Evolutionary conservation across 352 stramenopile species (phyloP).

Genomic region (Globisporangium middletonii): DNA sequence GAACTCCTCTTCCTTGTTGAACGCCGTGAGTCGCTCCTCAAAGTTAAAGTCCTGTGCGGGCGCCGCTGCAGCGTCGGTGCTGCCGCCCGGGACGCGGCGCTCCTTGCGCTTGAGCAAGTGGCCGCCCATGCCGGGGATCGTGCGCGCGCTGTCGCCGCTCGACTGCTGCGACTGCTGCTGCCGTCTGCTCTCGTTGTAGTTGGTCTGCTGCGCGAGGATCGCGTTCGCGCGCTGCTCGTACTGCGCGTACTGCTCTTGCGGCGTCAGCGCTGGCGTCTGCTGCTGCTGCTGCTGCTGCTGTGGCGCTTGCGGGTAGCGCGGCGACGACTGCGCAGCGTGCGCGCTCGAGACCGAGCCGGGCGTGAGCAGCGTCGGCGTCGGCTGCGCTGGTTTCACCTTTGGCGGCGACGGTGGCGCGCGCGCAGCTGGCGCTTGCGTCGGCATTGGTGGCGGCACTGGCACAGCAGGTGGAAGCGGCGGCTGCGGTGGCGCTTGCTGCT

Average conservation of each 20-base stretch:
- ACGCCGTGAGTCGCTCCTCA: slow-evolving; percentile 48
- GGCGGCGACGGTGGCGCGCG: slow-evolving; percentile 10
- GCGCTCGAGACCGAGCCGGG: slow-evolving; percentile 41
- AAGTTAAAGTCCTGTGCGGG: slow-evolving; percentile 63
- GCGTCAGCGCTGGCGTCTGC: slow-evolving; percentile 2
- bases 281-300: slow-evolving; percentile 17
- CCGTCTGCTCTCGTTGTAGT: slow-evolving; percentile 14
- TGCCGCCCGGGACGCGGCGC: slow-evolving; percentile 41
- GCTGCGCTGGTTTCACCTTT: slow-evolving; percentile 10
- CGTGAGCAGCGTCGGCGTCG: slow-evolving; percentile 43
- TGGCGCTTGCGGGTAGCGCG: neutral
- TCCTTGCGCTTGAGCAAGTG: slow-evolving; percentile 80
- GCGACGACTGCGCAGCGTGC: slow-evolving; percentile 17
- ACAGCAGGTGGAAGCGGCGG: slow-evolving; percentile 5
- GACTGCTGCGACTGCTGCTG: slow-evolving; percentile 7
- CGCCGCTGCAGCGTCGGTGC: slow-evolving; percentile 19
- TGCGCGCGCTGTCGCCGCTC: slow-evolving; percentile 23
- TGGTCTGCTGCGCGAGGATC: slow-evolving; percentile 12
- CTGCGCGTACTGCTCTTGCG: slow-evolving; percentile 14
- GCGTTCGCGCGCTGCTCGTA: slow-evolving; percentile 15
- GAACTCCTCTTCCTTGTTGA: slow-evolving; percentile 80
- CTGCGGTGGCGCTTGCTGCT: slow-evolving; percentile 15
- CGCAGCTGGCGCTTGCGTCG: slow-evolving; percentile 12
- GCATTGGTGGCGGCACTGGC: slow-evolving; percentile 12
- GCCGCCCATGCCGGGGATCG: slow-evolving; percentile 77